Conservation (phyloP, 352 stramenopile genomes). For the Achlya hypogyna region DNA sequence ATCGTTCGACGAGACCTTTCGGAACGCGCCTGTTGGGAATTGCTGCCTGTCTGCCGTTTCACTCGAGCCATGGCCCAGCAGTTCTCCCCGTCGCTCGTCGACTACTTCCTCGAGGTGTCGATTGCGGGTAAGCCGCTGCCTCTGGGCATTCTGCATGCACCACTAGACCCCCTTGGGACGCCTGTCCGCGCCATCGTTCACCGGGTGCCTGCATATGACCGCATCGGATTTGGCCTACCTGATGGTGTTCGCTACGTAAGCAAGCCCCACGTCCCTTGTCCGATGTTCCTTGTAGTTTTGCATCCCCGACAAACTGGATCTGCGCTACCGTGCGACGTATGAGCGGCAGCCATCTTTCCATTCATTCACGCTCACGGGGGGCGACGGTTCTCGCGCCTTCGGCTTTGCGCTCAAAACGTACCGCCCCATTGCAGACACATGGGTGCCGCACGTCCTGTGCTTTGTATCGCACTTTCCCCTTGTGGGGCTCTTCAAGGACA, state of each 20-base stretch:
- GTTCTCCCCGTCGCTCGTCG: constrained; percentile 28
- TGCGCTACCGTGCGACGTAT: constrained; percentile 34
- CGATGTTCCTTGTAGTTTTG: constrained; percentile 42
- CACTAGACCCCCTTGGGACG: background rate
- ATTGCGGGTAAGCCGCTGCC: background rate
- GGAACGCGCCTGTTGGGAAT: too few relatives aligned
- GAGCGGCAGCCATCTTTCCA: constrained; percentile 66
- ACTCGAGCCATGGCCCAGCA: background rate
- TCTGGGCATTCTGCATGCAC: background rate
- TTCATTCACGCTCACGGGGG: constrained; percentile 70
- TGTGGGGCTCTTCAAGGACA: constrained; percentile 72
- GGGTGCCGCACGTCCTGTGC: constrained; percentile 47
- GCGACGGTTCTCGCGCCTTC: constrained; percentile 56
- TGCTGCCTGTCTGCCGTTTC: background rate
- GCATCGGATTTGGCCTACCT: constrained; percentile 51
- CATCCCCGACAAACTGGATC: constrained; percentile 43
- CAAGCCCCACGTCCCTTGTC: background rate
- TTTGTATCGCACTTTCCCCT: constrained; percentile 74
- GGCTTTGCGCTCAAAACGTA: constrained; percentile 46
- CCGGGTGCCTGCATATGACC: constrained; percentile 38
- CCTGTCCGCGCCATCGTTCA: constrained; percentile 29
- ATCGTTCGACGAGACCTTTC: too few relatives aligned
- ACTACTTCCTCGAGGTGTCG: constrained; percentile 71
- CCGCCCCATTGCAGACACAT: background rate
- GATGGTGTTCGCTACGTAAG: constrained; percentile 60